Conservation (phyloP, 2,329 filamentous ascomycete species). For the Trichophyton rubrum region DNA sequence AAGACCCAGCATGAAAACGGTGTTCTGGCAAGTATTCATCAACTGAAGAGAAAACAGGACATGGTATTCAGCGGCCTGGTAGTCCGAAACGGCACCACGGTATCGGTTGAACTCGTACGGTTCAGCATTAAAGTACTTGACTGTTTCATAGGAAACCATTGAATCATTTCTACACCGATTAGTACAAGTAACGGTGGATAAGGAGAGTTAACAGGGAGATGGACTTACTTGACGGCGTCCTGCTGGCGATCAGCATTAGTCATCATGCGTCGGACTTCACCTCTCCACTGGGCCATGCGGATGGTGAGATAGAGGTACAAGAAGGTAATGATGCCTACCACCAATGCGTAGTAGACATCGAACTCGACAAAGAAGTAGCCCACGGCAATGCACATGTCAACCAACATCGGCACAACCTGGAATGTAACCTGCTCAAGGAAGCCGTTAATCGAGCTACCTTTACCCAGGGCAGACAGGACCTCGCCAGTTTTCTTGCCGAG, state of each 20-base stretch:
- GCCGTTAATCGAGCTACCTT: constrained; percentile 88
- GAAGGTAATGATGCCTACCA: constrained; percentile 82
- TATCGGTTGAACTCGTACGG: constrained; percentile 66
- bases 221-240: constrained; percentile 72
- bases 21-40: constrained; percentile 70
- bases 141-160: constrained; percentile 94
- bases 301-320: constrained; percentile 96
- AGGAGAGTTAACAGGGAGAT: neutral
- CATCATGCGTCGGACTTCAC: constrained; percentile 83
- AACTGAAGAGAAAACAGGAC: constrained; percentile 64
- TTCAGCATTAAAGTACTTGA: constrained; percentile 83
- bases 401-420: constrained; percentile 84
- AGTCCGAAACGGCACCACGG: constrained; percentile 54
- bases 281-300: constrained; percentile 84
- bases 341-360: constrained; percentile 79
- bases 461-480: constrained; percentile 87
- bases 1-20: constrained; percentile 67
- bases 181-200: constrained; percentile 2
- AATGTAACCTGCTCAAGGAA: constrained; percentile 96
- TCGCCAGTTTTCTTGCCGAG: constrained; percentile 93
- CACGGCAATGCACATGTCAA: constrained; percentile 78
- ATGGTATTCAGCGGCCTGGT: constrained; percentile 61
- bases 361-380: constrained; percentile 66
- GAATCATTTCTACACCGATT: constrained; percentile 64
- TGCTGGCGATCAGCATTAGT: constrained; percentile 90